Percentiles rank a stretch among this genome's conserved stretches.
Conservation (phyloP, 176 grass and related monocot species). For the Rhynchospora pubera region DNA sequence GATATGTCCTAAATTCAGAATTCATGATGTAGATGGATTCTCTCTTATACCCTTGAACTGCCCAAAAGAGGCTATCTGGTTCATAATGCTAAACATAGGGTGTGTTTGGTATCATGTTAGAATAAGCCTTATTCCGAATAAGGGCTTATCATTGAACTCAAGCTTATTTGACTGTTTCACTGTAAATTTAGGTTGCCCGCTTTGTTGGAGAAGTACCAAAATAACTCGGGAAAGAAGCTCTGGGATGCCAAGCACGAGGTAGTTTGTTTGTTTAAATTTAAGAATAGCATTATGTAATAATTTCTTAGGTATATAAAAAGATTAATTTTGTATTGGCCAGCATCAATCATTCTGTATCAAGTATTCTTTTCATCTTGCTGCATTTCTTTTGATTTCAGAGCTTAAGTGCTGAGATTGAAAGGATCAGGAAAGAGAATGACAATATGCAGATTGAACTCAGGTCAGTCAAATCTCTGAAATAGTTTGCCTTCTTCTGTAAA, state of each 20-base stretch:
- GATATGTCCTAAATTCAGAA: neutral
- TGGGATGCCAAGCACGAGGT: constrained; percentile 98
- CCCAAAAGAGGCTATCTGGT: neutral
- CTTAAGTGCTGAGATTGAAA: constrained; percentile 77
- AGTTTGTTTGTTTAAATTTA: constrained; percentile 11
- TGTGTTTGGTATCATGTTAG: too few relatives aligned
- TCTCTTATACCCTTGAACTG: neutral
- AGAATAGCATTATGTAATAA: neutral
- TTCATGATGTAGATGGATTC: neutral
- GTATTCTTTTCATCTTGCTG: neutral
- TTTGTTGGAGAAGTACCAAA: constrained; percentile 93
- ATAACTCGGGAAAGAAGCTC: constrained; percentile 79
- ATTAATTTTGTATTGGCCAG: neutral
- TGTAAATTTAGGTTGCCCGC: constrained; percentile 46
- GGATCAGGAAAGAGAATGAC: constrained; percentile 93
- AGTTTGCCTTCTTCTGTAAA: neutral
- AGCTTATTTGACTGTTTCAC: neutral
- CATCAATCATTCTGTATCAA: neutral
- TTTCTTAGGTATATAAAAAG: neutral
- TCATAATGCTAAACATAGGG: neutral
- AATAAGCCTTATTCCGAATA: too few relatives aligned
- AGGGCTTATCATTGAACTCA: neutral
- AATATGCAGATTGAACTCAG: constrained; percentile 96
- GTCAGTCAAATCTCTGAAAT: constrained; percentile 23
- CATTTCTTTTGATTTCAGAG: constrained; percentile 36